These are phyloP conservation scores for Colletotrichum lindemuthianum DNA, from an alignment of 2,329 filamentous ascomycete genomes.

Conservation along the genomic window DNA sequence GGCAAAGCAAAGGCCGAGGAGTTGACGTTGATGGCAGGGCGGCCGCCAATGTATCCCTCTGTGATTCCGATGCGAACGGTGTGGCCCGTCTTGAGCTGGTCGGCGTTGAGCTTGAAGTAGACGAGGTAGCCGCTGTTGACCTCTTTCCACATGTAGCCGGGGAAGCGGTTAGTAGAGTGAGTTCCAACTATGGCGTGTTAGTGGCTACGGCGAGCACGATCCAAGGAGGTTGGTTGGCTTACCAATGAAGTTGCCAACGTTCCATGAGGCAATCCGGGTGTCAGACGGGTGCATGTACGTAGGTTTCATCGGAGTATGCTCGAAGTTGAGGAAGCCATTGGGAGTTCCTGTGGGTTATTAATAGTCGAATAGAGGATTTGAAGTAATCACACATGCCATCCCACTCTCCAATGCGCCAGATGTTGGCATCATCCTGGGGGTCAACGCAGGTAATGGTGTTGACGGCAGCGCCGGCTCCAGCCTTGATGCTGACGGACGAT, in stretches of 20 bases:
- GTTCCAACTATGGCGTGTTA: constrained; percentile 41
- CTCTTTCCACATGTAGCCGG: constrained; percentile 54
- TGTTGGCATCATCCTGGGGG: constrained; percentile 43
- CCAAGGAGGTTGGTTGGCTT: neutral
- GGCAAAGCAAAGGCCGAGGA: constrained; percentile 42
- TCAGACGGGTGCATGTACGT: constrained; percentile 54
- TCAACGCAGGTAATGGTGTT: constrained; percentile 44
- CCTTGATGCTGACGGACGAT: constrained; percentile 41
- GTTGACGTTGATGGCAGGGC: constrained; percentile 45
- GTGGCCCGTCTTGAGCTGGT: constrained; percentile 42
- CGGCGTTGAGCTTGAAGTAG: constrained; percentile 48
- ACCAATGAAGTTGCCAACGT: constrained; percentile 45
- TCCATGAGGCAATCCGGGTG: constrained; percentile 44
- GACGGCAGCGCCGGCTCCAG: constrained; percentile 42
- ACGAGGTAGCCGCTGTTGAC: constrained; percentile 53
- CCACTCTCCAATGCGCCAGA: constrained; percentile 51
- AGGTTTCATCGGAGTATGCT: constrained; percentile 50
- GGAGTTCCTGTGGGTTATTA: constrained; percentile 40
- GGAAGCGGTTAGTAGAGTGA: constrained; percentile 46
- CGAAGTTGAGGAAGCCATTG: constrained; percentile 47
- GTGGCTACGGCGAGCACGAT: neutral
- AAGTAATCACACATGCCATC: constrained; percentile 25
- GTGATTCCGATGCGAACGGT: constrained; percentile 45
- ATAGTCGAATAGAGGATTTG: neutral
- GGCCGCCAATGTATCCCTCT: constrained; percentile 44